These are phyloP conservation scores for Cajanus cajan DNA, from an alignment of 306 rosid genomes.

Conservation along the genomic window DNA sequence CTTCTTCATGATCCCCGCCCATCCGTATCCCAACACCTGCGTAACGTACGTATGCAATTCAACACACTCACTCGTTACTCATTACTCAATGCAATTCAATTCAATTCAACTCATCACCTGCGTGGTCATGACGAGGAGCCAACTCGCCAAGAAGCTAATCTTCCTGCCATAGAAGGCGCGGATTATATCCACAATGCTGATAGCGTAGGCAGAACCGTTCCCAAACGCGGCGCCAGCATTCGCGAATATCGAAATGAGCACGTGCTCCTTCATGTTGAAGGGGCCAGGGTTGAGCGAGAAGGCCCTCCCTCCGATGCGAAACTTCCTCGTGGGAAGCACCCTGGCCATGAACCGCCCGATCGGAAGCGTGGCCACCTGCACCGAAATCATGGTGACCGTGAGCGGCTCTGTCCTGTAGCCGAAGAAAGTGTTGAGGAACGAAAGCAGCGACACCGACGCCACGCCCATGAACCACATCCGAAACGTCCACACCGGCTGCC, in stretches of 20 bases:
- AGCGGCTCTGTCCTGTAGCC: slow-evolving; percentile 55
- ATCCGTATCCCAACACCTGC: slow-evolving; percentile 76
- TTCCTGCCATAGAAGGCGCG: slow-evolving; percentile 49
- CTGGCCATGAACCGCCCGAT: slow-evolving; percentile 59
- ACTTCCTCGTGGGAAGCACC: slow-evolving; percentile 39
- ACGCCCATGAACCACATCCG: slow-evolving; percentile 77
- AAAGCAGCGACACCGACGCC: slow-evolving; percentile 44
- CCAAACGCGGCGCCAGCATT: slow-evolving; percentile 69
- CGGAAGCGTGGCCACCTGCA: slow-evolving; percentile 67
- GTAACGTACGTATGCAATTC: too few relatives aligned
- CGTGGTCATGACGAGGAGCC: slow-evolving; percentile 61
- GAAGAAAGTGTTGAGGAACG: slow-evolving; percentile 71
- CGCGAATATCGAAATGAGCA: slow-evolving; percentile 64
- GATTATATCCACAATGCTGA: slow-evolving; percentile 56
- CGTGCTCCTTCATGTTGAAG: slow-evolving; percentile 79
- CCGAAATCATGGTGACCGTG: slow-evolving; percentile 45
- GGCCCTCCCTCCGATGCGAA: slow-evolving; percentile 28
- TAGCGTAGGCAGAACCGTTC: slow-evolving; percentile 54
- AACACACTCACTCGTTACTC: too few relatives aligned
- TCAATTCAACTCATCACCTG: slow-evolving; percentile 39
- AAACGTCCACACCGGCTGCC: slow-evolving; percentile 69
- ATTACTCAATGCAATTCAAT: not conserved
- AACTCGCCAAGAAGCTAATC: slow-evolving; percentile 47
- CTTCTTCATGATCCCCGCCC: slow-evolving; percentile 76
- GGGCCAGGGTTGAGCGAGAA: slow-evolving; percentile 70